Base-by-base conservation (phyloP, 2,329 filamentous ascomycete species). In the Colletotrichum gloeosporioides region DNA sequence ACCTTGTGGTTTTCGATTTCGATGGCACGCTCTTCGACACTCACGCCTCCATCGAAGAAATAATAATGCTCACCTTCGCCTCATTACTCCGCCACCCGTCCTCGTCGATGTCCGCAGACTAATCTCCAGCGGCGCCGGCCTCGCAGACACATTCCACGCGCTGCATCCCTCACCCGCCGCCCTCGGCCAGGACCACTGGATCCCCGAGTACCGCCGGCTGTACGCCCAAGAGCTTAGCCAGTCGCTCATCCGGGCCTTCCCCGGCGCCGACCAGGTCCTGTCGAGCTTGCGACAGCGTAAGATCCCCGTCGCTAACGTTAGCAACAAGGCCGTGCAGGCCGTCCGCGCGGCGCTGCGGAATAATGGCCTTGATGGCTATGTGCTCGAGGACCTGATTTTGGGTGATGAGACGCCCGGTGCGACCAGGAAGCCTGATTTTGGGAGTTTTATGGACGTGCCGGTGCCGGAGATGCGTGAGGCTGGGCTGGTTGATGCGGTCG, bases 11-110 rank as follows among this genome's bases (percentile, higher is more conserved):
- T 13, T 78, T 53, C 34, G 75, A 77, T 32, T 79, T 79, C 34
- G 77, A 77, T 36, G 72, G 77, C 64, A 78, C 66, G n/a, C 63
- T 79, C 27, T 78, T 79, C 66, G 75, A 79, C 53, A 78, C 75
- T 8, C 67, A 77, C 61, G 25, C 62, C 16, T 76, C 78, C 31
- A 78, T 78, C 32, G 65, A 66, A 27, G 75, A 75, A 61, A 70
- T 67, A 53, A 77, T 77, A 67, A 77, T 76, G 53, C 64, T 78
- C 31, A 78, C 78, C 15, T 78, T 77, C 59, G 39, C 73, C 12
- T 59, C 64, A 22, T 68, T 79, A 16, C 22, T 7, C 15, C 34
- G 34, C 15, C 34, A 7, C 34, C 15, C 15, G 34, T 15, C 34
- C 31, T 9, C 31, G 31, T 9, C 31, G 31, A 31, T 31, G 31